Evolutionary conservation across 2,329 filamentous ascomycete species (phyloP).

Genomic region (Cercospora nicotianae): DNA sequence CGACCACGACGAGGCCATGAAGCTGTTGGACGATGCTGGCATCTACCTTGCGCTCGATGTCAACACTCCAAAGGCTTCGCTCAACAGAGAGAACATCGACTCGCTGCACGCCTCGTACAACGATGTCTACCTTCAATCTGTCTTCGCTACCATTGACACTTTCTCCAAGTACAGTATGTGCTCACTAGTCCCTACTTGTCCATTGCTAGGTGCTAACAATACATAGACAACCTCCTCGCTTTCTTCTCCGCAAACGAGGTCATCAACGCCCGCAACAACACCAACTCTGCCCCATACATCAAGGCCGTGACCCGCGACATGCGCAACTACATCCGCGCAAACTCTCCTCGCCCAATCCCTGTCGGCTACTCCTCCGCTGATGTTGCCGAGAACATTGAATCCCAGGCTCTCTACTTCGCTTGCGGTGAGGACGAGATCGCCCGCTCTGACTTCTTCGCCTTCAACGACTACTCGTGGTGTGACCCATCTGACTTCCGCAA

Average conservation of each 20-base stretch:
- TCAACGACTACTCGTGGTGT: constrained; percentile 89
- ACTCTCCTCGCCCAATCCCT: constrained; percentile 67
- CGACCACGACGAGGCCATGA: constrained; percentile 83
- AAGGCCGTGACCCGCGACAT: constrained; percentile 75
- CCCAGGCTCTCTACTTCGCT: constrained; percentile 90
- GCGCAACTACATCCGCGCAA: constrained; percentile 75
- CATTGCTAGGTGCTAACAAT: neutral
- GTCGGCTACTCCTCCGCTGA: constrained; percentile 84
- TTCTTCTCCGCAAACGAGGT: constrained; percentile 82
- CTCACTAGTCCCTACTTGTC: constrained; percentile 45
- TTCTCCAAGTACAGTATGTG: constrained; percentile 68
- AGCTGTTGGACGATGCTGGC: constrained; percentile 71
- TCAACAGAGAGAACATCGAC: constrained; percentile 70
- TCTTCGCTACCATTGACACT: constrained; percentile 84
- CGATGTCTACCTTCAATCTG: constrained; percentile 75
- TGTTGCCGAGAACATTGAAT: constrained; percentile 77
- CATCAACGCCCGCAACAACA: constrained; percentile 62
- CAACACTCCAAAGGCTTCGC: constrained; percentile 83
- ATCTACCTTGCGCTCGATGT: constrained; percentile 92
- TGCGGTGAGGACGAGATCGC: constrained; percentile 74
- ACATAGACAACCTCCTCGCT: constrained; percentile 71
- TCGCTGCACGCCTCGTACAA: constrained; percentile 70
- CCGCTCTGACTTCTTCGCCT: constrained; percentile 83
- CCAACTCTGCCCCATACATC: constrained; percentile 66
- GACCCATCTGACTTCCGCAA: constrained; percentile 64